Conservation (phyloP, 129 eudicot genomes). For the Chrysanthemum lavandulifolium region DNA sequence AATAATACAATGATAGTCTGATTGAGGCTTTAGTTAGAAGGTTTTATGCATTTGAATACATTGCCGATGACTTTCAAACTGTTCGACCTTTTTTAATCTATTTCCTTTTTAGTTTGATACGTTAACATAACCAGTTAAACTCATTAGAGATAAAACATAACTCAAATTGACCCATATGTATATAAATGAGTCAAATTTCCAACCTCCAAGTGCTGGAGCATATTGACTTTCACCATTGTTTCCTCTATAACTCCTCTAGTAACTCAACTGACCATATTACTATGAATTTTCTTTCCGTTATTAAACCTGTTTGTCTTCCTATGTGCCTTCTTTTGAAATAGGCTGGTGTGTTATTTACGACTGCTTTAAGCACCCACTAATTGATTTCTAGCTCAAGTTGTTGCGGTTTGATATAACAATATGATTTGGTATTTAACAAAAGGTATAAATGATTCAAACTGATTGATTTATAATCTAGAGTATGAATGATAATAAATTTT, state of each 20-base stretch:
- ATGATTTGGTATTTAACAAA: background rate
- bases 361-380: background rate
- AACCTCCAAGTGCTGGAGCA: background rate
- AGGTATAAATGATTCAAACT: background rate
- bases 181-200: background rate
- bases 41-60: background rate
- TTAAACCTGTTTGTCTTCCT: background rate
- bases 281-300: background rate
- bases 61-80: background rate
- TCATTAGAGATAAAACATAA: background rate
- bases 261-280: no score
- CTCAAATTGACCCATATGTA: background rate
- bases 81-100: background rate
- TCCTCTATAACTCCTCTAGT: no score
- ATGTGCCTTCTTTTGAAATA: slow-evolving; percentile 18
- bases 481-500: no score
- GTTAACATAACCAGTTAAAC: background rate
- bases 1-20: background rate
- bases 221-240: background rate
- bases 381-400: background rate
- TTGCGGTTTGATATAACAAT: background rate
- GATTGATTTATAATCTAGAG: no score
- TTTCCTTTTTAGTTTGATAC: background rate
- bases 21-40: background rate
- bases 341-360: background rate